Evolutionary conservation across 345 rosid genomes (phyloP).

Genomic region (Lenwebbia sp.): DNA sequence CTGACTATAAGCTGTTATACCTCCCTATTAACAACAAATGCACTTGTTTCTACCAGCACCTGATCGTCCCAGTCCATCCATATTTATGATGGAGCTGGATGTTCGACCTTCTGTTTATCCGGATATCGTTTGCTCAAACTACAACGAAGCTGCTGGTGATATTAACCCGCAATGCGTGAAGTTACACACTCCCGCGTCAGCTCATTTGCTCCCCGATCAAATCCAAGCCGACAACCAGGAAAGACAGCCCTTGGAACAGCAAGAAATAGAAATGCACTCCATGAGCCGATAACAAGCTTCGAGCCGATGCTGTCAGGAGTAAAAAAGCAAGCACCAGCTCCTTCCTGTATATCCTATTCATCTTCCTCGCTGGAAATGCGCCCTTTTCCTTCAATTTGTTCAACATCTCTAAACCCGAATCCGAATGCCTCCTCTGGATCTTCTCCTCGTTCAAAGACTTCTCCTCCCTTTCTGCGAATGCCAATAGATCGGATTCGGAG

Average conservation of each 20-base stretch:
- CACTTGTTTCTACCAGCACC: not conserved
- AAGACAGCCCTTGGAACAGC: constrained; percentile 79
- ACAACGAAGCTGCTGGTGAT: not conserved
- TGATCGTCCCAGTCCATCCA: not conserved
- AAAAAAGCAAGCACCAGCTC: constrained; percentile 82
- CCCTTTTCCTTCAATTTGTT: constrained; percentile 51
- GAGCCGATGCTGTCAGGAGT: constrained; percentile 69
- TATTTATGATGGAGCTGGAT: not conserved
- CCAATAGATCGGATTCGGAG: constrained; percentile 69
- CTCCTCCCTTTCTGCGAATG: constrained; percentile 65
- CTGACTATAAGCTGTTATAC: not conserved
- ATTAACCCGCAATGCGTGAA: not conserved
- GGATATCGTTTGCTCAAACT: not conserved
- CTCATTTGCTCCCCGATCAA: constrained; percentile 85
- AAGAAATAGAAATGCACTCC: constrained; percentile 92
- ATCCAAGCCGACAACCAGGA: constrained; percentile 80
- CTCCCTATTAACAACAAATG: not conserved
- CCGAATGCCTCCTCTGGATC: constrained; percentile 52
- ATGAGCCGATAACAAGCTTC: constrained; percentile 72
- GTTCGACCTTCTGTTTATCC: not conserved
- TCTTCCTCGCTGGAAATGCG: constrained; percentile 25
- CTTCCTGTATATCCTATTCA: constrained; percentile 57
- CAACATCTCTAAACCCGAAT: constrained; percentile 56
- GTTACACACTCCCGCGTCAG: constrained; percentile 7
- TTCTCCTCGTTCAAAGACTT: constrained; percentile 39